A percentile compares a stretch with the other conserved stretches of the same genome.
These are phyloP conservation scores for Russula sp. DNA, from an alignment of 768 basidiomycete species.

Conservation along the genomic window DNA sequence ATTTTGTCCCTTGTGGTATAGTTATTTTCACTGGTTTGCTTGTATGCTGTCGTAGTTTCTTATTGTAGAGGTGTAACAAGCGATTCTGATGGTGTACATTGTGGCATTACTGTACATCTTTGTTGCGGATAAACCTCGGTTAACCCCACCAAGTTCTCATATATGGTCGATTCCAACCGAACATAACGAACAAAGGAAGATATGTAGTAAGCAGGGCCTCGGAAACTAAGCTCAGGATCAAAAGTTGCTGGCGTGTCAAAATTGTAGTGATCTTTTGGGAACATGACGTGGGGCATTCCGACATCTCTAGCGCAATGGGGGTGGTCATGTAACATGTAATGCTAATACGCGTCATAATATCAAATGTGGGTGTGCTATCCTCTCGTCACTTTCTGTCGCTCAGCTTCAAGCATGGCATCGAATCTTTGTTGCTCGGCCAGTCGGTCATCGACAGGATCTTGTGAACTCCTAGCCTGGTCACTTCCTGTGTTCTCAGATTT, in stretches of 20 bases:
- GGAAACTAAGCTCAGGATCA: not conserved
- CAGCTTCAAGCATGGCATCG: constrained; percentile 57
- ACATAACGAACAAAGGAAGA: not conserved
- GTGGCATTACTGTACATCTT: not conserved
- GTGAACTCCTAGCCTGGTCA: constrained; percentile 42
- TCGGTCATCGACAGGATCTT: constrained; percentile 38
- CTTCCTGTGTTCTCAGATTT: constrained; percentile 29
- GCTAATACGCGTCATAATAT: not conserved
- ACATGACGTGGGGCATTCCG: no score
- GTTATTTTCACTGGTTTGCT: not conserved
- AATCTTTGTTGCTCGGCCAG: constrained; percentile 53
- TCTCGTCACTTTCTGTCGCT: constrained; percentile 42
- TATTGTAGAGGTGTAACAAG: not conserved
- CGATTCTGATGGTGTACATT: not conserved
- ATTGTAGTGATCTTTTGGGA: not conserved
- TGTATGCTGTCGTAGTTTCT: not conserved
- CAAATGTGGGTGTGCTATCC: constrained; percentile 1
- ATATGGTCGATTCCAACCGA: not conserved
- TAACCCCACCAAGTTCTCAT: not conserved
- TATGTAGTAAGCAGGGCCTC: not conserved
- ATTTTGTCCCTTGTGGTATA: constrained; percentile 3
- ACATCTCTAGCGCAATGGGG: not conserved
- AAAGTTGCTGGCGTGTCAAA: not conserved
- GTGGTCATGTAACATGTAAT: no score
- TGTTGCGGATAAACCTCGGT: not conserved